These are phyloP conservation scores for Alternaria sp. DNA, from an alignment of 2,329 filamentous ascomycete genomes.

Conservation along the genomic window DNA sequence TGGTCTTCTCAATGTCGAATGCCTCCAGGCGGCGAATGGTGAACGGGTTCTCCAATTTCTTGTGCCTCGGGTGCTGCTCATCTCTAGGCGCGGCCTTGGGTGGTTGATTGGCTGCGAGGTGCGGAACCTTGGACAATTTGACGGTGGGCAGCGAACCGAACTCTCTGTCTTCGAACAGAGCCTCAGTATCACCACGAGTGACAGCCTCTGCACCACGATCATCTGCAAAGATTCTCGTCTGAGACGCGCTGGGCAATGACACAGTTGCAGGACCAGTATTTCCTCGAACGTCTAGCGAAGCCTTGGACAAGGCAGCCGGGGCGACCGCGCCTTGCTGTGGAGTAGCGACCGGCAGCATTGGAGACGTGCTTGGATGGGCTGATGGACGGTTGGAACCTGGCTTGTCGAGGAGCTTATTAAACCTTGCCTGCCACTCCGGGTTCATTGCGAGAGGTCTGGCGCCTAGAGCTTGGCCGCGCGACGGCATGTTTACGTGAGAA, in stretches of 20 bases:
- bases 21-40: conserved; percentile 35
- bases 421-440: conserved; percentile 78
- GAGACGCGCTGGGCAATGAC: conserved; percentile 62
- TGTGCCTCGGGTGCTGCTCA: conserved; percentile 28
- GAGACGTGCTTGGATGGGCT: conserved; percentile 15
- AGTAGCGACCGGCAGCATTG: conserved; percentile 43
- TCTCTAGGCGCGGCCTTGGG: conserved; percentile 31
- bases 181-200: conserved; percentile 51
- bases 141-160: conserved; percentile 55
- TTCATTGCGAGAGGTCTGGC: conserved; percentile 50
- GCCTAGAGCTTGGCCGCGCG: conserved; percentile 38
- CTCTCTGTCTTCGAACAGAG: conserved; percentile 54
- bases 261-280: conserved; percentile 67
- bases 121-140: conserved; percentile 39
- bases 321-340: conserved; percentile 57
- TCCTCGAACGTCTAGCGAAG: conserved; percentile 60
- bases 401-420: conserved; percentile 78
- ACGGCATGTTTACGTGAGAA: conserved; percentile 51
- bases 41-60: conserved; percentile 38
- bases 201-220: conserved; percentile 45
- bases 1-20: conserved; percentile 33
- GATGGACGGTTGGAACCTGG: conserved; percentile 49
- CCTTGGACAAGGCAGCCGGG: conserved; percentile 71
- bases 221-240: conserved; percentile 27
- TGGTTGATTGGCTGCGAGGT: conserved; percentile 43